A percentile compares a stretch with the other conserved stretches of the same genome.
Evolutionary conservation across 2,329 filamentous ascomycete species (phyloP).

Genomic region (Aaosphaeria arxii): DNA sequence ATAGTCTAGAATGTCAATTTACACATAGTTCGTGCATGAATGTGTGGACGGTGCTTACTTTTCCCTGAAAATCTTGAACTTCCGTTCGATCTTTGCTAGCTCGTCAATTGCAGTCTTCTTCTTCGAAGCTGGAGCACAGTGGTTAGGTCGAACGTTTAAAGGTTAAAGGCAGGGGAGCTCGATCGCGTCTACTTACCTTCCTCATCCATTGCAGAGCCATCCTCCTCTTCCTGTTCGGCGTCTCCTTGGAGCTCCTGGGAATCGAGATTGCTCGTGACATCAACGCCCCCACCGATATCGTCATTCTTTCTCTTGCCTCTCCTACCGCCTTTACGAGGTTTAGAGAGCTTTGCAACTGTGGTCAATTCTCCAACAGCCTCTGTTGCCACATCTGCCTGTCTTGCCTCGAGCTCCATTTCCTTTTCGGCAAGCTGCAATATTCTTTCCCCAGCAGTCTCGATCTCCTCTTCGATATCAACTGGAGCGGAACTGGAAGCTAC

Average conservation of each 20-base stretch:
- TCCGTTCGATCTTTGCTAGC: conserved; percentile 76
- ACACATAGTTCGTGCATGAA: conserved; percentile 10
- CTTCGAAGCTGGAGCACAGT: conserved; percentile 59
- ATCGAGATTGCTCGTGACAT: conserved; percentile 60
- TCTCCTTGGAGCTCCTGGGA: conserved; percentile 56
- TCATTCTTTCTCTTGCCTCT: conserved; percentile 54
- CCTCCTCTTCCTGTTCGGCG: conserved; percentile 45
- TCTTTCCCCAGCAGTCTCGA: conserved; percentile 45
- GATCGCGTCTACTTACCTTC: conserved; percentile 23
- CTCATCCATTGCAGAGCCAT: conserved; percentile 34
- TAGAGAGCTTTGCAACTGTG: conserved; percentile 34
- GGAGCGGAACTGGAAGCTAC: conserved; percentile 25
- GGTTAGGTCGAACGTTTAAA: not conserved
- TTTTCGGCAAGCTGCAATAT: conserved; percentile 29
- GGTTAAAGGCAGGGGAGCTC: not conserved
- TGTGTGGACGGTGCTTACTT: conserved; percentile 52
- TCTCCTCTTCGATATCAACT: conserved; percentile 47
- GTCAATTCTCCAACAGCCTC: conserved; percentile 31
- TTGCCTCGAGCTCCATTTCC: conserved; percentile 31
- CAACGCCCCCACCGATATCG: conserved; percentile 30
- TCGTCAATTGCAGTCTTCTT: conserved; percentile 79
- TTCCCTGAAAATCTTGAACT: conserved; percentile 83
- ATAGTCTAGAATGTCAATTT: conserved; percentile 59
- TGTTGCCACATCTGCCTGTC: conserved; percentile 30
- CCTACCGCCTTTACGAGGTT: conserved; percentile 36